Conservation (phyloP, 2,329 filamentous ascomycete species). For the Penicillium sp. region DNA sequence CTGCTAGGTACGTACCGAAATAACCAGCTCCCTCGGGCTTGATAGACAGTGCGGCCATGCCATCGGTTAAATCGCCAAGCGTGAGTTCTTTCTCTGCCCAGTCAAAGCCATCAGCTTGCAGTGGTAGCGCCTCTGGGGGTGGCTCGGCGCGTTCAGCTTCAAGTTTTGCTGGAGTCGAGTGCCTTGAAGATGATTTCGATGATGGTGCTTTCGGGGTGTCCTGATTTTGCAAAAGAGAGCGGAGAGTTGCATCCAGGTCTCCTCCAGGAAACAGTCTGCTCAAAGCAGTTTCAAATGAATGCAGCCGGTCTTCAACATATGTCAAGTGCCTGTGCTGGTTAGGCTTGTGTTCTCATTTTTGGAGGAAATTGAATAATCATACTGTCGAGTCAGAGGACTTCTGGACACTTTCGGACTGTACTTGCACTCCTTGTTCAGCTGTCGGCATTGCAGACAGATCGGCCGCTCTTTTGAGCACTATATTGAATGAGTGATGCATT, state of each 20-base stretch:
- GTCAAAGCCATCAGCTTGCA: conserved; percentile 41
- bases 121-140: conserved; percentile 46
- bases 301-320: conserved; percentile 42
- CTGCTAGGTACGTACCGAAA: conserved; percentile 29
- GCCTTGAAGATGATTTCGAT: conserved; percentile 39
- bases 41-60: conserved; percentile 43
- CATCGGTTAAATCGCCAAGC: conserved; percentile 40
- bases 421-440: conserved; percentile 41
- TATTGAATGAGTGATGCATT: conserved; percentile 15
- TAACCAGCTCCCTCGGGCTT: conserved; percentile 42
- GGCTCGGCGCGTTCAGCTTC: conserved; percentile 36
- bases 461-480: conserved; percentile 46
- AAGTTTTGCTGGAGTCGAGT: conserved; percentile 37
- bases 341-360: conserved; percentile 11
- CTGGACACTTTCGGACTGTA: conserved; percentile 45
- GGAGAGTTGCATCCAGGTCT: conserved; percentile 40
- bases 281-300: conserved; percentile 39
- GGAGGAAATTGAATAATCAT: too few relatives aligned
- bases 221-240: conserved; percentile 39
- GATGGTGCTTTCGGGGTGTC: conserved; percentile 34
- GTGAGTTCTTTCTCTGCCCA: conserved; percentile 42
- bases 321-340: conserved; percentile 36
- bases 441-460: conserved; percentile 39
- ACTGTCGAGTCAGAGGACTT: conserved; percentile 45
- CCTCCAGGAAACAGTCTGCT: conserved; percentile 40